phyloP scores from a whole-genome alignment of 2,329 filamentous ascomycete genomes.

The Sclerotinia sclerotiorum region DNA sequence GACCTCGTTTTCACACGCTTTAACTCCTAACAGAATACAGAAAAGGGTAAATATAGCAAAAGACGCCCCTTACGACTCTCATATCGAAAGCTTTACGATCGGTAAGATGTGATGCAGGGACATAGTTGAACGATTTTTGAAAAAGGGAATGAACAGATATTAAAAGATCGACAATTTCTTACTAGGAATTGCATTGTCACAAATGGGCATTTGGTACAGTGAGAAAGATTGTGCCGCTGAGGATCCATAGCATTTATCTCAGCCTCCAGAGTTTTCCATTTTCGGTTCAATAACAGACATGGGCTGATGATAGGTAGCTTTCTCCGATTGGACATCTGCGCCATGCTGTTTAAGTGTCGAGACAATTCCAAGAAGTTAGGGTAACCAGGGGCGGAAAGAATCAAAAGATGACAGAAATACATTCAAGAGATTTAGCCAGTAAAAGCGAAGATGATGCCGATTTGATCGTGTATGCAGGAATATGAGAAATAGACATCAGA shows the following conservation, averaged over 20 bases:
- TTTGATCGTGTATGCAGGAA: constrained; percentile 21
- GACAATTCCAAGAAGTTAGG: constrained; percentile 12
- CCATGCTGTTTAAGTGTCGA: neutral
- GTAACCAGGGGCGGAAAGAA: constrained; percentile 15
- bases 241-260: constrained; percentile 21
- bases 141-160: neutral
- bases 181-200: constrained; percentile 22
- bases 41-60: constrained; percentile 5
- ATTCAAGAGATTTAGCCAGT: constrained; percentile 9
- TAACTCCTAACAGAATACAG: neutral
- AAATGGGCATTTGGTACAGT: constrained; percentile 1
- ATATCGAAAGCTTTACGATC: neutral
- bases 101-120: neutral
- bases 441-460: neutral
- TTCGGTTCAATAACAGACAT: constrained; percentile 16
- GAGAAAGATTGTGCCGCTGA: constrained; percentile 6
- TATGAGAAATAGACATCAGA: neutral
- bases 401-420: constrained; percentile 2
- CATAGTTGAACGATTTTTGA: neutral
- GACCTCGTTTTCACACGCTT: neutral
- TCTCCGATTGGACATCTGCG: constrained; percentile 9
- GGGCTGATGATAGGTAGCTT: neutral
- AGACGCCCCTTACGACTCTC: neutral
- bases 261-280: constrained; percentile 26
- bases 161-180: constrained; percentile 3